Conservation (phyloP, 805 yeast species). For the Monosporozyma servazzii region DNA sequence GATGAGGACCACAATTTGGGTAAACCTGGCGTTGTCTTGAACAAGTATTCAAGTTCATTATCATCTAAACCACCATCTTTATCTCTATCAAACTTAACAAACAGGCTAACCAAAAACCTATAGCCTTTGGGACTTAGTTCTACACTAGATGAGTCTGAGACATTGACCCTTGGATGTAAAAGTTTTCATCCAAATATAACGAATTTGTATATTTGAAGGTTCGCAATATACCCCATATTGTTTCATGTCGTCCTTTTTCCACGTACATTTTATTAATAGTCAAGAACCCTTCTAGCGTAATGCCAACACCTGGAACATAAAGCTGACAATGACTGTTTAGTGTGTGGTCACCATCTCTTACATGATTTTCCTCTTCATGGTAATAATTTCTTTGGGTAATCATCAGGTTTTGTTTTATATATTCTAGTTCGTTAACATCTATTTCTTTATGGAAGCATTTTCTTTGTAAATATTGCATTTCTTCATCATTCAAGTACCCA, state of each 20-base stretch:
- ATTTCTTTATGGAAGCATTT: conserved; percentile 62
- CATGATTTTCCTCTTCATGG: background rate
- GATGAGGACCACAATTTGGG: conserved; percentile 82
- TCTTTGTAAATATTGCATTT: conserved; percentile 58
- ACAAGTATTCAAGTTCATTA: conserved; percentile 55
- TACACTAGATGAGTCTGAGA: conserved; percentile 66
- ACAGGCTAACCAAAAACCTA: conserved; percentile 82
- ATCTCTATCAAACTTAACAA: conserved; percentile 81
- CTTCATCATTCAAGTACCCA: conserved; percentile 64
- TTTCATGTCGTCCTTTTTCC: conserved; percentile 89
- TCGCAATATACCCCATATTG: conserved; percentile 90
- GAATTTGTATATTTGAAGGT: conserved; percentile 89
- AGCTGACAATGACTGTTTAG: conserved; percentile 6
- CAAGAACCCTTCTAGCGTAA: conserved; percentile 68
- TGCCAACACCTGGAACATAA: conserved; percentile 39
- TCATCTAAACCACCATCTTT: conserved; percentile 93
- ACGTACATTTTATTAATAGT: conserved; percentile 73
- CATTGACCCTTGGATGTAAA: conserved; percentile 74
- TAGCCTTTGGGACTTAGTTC: conserved; percentile 91
- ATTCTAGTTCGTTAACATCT: conserved; percentile 41
- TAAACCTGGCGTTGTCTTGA: conserved; percentile 86
- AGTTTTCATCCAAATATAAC: conserved; percentile 68
- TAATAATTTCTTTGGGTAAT: conserved; percentile 1
- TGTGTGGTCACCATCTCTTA: background rate
- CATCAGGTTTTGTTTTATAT: conserved; percentile 32